Evolutionary conservation across 805 yeast genomes (phyloP).

Genomic region (Pichia californica): DNA sequence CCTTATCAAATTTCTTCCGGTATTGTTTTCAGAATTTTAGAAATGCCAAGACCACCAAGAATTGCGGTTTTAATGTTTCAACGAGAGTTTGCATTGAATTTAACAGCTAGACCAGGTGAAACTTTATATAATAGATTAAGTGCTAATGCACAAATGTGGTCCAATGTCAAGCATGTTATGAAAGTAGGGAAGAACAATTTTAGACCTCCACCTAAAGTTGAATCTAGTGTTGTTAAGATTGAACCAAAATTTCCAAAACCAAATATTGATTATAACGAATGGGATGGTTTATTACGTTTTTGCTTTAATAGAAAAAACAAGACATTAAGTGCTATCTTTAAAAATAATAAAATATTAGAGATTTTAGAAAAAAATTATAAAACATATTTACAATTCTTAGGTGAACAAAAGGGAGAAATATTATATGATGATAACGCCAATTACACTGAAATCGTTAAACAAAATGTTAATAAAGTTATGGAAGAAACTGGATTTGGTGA

Average conservation of each 20-base stretch:
- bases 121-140: constrained; percentile 84
- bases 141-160: constrained; percentile 99
- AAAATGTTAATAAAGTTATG: constrained; percentile 67
- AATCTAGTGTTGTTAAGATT: constrained; percentile 89
- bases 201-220: constrained; percentile 98
- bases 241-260: constrained; percentile 93
- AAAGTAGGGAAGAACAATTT: constrained; percentile 95
- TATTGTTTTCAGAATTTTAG: constrained; percentile 82
- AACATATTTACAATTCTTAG: constrained; percentile 51
- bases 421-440: constrained; percentile 38
- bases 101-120: constrained; percentile 96
- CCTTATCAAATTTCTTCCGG: constrained; percentile 98
- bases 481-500: constrained; percentile 75
- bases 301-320: constrained; percentile 91
- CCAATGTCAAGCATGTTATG: constrained; percentile 97
- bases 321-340: constrained; percentile 89
- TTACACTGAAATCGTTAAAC: constrained; percentile 47
- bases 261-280: constrained; percentile 86
- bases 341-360: constrained; percentile 68
- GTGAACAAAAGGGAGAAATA: constrained; percentile 43
- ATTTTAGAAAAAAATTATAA: constrained; percentile 85
- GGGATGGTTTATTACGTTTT: constrained; percentile 93
- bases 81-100: constrained; percentile 90
- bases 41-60: constrained; percentile 90
- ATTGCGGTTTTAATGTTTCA: constrained; percentile 96